Percentiles rank a stretch among this genome's conserved stretches.
Conservation (phyloP, 176 grass and related monocot species). For the Bolboschoenus planiculmis region DNA sequence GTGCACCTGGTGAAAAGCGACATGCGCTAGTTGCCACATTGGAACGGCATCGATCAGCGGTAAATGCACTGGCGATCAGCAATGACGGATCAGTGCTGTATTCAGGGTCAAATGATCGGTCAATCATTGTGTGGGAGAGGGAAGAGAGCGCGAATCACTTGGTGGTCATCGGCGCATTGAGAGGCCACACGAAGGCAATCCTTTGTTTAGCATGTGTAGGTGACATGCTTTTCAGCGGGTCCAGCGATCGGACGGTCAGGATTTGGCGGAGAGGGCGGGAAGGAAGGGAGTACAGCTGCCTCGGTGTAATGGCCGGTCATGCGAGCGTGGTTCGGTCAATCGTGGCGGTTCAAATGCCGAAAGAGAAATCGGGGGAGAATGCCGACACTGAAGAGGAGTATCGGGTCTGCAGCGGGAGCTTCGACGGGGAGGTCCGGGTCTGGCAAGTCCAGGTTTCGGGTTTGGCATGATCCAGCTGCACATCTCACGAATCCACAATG, state of each 20-base stretch:
- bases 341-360: slow-evolving; percentile 12
- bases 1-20: slow-evolving; percentile 20
- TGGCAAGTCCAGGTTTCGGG: slow-evolving; percentile 49
- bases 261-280: slow-evolving; percentile 52
- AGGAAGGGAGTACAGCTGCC: slow-evolving; percentile 34
- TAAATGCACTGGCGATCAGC: slow-evolving; percentile 70
- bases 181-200: slow-evolving; percentile 61
- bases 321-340: slow-evolving; percentile 41
- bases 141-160: slow-evolving; percentile 72
- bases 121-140: slow-evolving; percentile 79
- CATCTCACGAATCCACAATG: neutral
- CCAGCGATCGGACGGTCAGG: slow-evolving; percentile 67
- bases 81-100: slow-evolving; percentile 39
- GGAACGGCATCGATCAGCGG: slow-evolving; percentile 52
- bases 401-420: slow-evolving; percentile 59
- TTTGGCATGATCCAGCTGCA: slow-evolving; percentile 1
- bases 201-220: slow-evolving; percentile 55
- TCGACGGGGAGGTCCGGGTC: slow-evolving; percentile 70
- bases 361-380: neutral
- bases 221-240: slow-evolving; percentile 62
- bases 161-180: slow-evolving; percentile 46
- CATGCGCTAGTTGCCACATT: slow-evolving; percentile 58
- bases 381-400: slow-evolving; percentile 35
- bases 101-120: slow-evolving; percentile 65
- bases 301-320: slow-evolving; percentile 63